Evolutionary conservation across 106 monocot species (phyloP).

Genomic region (Gastrodia elata): DNA sequence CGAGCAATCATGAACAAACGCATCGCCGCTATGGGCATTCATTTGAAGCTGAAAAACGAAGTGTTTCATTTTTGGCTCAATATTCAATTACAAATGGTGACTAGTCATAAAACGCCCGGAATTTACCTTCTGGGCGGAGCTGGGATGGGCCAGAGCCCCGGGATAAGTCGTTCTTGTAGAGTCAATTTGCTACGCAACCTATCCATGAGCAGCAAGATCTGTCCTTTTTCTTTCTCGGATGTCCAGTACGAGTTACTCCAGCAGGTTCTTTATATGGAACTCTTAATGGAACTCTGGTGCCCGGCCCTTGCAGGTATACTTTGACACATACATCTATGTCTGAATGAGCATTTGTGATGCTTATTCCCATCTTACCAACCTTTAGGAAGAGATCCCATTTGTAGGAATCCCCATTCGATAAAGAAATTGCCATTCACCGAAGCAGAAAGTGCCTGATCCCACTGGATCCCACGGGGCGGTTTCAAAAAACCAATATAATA

Average conservation of each 20-base stretch:
- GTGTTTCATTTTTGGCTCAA: not conserved
- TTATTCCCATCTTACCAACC: not conserved
- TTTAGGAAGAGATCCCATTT: not conserved
- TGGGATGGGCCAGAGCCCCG: not conserved
- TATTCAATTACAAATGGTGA: not conserved
- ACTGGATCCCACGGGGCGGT: not conserved
- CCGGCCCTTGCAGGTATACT: conserved; percentile 1
- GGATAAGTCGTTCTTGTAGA: not conserved
- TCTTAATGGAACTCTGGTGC: too few species aligned
- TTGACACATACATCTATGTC: too few species aligned
- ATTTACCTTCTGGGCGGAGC: not conserved
- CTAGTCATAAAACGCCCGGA: conserved; percentile 1
- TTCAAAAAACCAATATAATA: not conserved
- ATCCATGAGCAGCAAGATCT: not conserved
- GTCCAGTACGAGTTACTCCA: conserved; percentile 1
- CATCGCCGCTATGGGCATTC: not conserved
- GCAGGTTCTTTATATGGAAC: not conserved
- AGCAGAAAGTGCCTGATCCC: not conserved
- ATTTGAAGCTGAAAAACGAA: not conserved
- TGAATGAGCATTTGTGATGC: not conserved
- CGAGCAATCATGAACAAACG: not conserved
- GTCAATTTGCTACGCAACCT: not conserved
- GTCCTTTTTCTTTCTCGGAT: not conserved
- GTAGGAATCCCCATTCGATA: too few species aligned
- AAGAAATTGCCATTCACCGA: conserved; percentile 1